Evolutionary conservation across 2,329 filamentous ascomycete species (phyloP).

Genomic region (Parasarocladium wereldwijsianum): DNA sequence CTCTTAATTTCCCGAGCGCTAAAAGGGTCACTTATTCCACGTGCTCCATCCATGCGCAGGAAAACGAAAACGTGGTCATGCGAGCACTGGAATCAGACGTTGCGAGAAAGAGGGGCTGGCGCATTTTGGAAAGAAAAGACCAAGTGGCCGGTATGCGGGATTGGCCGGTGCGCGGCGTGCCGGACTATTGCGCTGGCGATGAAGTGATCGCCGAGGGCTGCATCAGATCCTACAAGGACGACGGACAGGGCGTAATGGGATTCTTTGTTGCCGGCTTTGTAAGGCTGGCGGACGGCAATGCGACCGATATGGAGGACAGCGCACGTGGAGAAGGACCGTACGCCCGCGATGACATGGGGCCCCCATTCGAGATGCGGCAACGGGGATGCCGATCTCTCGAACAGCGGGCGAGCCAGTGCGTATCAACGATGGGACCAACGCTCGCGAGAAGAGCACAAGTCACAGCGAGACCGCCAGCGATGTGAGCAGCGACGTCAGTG

Average conservation of each 20-base stretch:
- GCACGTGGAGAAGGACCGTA: slow-evolving; percentile 29
- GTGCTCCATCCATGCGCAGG: slow-evolving; percentile 73
- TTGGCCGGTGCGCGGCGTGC: slow-evolving; percentile 56
- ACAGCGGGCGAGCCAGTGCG: slow-evolving; percentile 17
- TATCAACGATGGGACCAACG: slow-evolving; percentile 11
- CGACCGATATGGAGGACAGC: slow-evolving; percentile 7
- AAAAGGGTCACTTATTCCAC: slow-evolving; percentile 79
- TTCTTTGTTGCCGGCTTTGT: slow-evolving; percentile 92
- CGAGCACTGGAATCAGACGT: slow-evolving; percentile 53
- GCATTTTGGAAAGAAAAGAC: slow-evolving; percentile 52
- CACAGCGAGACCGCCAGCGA: slow-evolving; percentile 10
- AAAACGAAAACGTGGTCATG: slow-evolving; percentile 78
- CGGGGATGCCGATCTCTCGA: slow-evolving; percentile 22
- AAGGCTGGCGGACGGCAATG: slow-evolving; percentile 8
- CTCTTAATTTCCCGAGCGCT: slow-evolving; percentile 66
- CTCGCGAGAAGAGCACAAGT: no score
- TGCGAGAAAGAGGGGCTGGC: slow-evolving; percentile 59
- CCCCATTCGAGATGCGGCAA: slow-evolving; percentile 25
- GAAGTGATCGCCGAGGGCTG: slow-evolving; percentile 54
- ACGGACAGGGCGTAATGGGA: slow-evolving; percentile 75
- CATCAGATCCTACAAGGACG: slow-evolving; percentile 67
- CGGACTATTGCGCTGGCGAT: slow-evolving; percentile 32
- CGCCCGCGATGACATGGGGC: slow-evolving; percentile 39
- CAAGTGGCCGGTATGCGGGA: slow-evolving; percentile 63
- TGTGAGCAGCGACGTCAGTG: slow-evolving; percentile 6